phyloP scores from a whole-genome alignment of 2,329 filamentous ascomycete species.

The Sphaerulina musiva region DNA sequence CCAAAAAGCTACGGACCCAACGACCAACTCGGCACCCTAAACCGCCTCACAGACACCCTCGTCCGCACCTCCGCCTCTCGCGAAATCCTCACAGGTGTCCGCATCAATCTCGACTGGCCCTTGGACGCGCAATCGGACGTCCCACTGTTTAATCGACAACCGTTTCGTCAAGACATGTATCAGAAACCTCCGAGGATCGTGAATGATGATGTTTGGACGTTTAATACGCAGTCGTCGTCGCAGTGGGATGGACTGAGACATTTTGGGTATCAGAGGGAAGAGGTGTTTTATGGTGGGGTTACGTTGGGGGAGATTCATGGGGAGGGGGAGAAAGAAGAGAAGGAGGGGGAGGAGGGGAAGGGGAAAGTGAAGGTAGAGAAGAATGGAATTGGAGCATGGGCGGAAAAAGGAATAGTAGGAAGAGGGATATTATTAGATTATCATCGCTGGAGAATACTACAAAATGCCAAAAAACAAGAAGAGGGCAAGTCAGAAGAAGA shows the following conservation, averaged over 20 bases:
- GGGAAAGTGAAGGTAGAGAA: too few species aligned
- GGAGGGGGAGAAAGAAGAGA: conserved; percentile 4
- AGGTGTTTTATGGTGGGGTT: conserved; percentile 33
- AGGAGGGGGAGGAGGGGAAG: too few species aligned
- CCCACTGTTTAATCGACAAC: conserved; percentile 51
- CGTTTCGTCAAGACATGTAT: conserved; percentile 50
- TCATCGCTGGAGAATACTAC: conserved; percentile 40
- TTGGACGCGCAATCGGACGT: conserved; percentile 49
- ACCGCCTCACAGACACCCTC: conserved; percentile 52
- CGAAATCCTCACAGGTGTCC: conserved; percentile 50
- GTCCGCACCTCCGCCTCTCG: conserved; percentile 48
- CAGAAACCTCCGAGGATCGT: conserved; percentile 48
- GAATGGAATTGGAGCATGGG: conserved; percentile 45
- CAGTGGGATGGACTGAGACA: conserved; percentile 50
- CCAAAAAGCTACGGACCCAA: conserved; percentile 47
- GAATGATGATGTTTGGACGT: conserved; percentile 55
- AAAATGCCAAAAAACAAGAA: too few species aligned
- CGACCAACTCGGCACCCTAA: conserved; percentile 56
- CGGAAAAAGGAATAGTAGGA: conserved; percentile 47
- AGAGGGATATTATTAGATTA: conserved; percentile 51
- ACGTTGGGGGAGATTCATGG: conserved; percentile 39
- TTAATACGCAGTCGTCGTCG: conserved; percentile 26
- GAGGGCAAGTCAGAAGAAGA: conserved; percentile 34
- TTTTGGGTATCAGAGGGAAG: conserved; percentile 46
- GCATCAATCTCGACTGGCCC: conserved; percentile 56